phyloP scores from a whole-genome alignment of 257 asterid genomes.

The Solanum pimpinellifolium region DNA sequence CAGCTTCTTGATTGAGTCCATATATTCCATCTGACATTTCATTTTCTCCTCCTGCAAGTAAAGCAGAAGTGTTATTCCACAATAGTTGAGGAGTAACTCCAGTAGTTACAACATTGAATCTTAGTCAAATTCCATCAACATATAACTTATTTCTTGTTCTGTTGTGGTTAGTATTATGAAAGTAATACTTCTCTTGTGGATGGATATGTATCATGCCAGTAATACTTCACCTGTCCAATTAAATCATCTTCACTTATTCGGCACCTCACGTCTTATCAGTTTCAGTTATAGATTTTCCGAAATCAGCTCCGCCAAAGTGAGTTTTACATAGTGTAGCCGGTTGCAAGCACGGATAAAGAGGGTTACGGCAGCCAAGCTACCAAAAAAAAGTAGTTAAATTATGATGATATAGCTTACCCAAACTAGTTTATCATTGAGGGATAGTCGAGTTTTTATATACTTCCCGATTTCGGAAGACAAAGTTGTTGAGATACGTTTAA shows the following conservation, averaged over 20 bases:
- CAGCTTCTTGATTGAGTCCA: slow-evolving; percentile 92
- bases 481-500: neutral
- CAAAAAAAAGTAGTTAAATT: neutral
- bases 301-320: neutral
- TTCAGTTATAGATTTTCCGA: neutral
- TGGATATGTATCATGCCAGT: neutral
- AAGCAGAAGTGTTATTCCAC: neutral
- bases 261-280: neutral
- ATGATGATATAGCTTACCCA: neutral
- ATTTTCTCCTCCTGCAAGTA: slow-evolving; percentile 76
- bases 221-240: neutral
- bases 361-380: neutral
- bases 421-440: neutral
- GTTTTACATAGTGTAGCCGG: neutral
- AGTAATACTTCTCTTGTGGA: neutral
- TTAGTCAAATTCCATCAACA: neutral
- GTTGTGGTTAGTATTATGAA: neutral
- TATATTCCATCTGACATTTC: slow-evolving; percentile 95
- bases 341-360: neutral
- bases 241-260: neutral
- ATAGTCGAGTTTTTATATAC: neutral
- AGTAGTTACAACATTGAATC: neutral
- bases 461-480: neutral
- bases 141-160: neutral
- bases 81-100: neutral